A percentile compares a stretch with the other conserved stretches of the same genome.
These are phyloP conservation scores for Zygnema cylindricum DNA, from an alignment of 139 green algal species.

Conservation along the genomic window DNA sequence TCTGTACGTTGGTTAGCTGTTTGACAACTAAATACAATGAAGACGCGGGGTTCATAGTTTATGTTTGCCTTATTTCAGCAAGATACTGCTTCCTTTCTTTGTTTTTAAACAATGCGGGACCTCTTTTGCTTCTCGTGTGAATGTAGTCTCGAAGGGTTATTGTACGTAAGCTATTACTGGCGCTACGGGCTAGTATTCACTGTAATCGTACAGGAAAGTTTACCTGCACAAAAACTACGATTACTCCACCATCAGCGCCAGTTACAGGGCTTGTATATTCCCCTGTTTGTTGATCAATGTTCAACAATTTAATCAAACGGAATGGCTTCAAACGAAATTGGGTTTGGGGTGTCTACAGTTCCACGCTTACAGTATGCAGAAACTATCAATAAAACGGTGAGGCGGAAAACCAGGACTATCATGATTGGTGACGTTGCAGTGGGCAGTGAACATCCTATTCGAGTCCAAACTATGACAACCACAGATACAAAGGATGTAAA, in stretches of 20 bases:
- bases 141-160: no score
- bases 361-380: slow-evolving; percentile 39
- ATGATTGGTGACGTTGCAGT: slow-evolving; percentile 90
- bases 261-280: background rate
- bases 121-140: no score
- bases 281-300: background rate
- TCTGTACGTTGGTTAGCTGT: no score
- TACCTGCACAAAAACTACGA: background rate
- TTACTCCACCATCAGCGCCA: background rate
- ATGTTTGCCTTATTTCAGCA: no score
- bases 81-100: no score
- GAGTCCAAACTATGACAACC: slow-evolving; percentile 98
- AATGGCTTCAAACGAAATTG: background rate
- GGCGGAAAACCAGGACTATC: slow-evolving; percentile 58
- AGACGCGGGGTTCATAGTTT: no score
- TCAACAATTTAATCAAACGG: background rate
- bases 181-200: no score
- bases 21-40: no score
- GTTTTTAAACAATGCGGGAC: no score
- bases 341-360: slow-evolving; percentile 22
- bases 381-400: slow-evolving; percentile 40
- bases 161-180: no score
- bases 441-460: slow-evolving; percentile 89
- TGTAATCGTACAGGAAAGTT: no score
- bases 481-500: slow-evolving; percentile 92